Percentiles rank a stretch among this genome's conserved stretches.
Conservation (phyloP, 1,284 basidiomycete species). For the Phellopilus nigrolimitatus region DNA sequence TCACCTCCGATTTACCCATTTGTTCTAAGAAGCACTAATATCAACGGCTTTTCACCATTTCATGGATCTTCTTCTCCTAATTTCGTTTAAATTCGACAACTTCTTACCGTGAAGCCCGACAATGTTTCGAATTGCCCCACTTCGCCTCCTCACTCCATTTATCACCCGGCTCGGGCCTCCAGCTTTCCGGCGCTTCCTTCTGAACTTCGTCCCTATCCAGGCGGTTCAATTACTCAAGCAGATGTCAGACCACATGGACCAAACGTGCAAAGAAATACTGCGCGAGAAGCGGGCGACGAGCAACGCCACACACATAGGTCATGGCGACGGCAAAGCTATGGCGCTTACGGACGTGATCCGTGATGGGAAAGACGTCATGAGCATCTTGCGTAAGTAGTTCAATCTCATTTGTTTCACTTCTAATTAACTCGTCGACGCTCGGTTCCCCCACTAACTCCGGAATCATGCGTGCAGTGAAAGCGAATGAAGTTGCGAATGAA, state of each 20-base stretch:
- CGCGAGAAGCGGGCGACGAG: constrained; percentile 27
- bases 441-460: not conserved
- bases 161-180: constrained; percentile 38
- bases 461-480: constrained; percentile 30
- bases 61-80: not conserved
- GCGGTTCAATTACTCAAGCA: constrained; percentile 41
- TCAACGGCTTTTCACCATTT: not conserved
- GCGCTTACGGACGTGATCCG: constrained; percentile 25
- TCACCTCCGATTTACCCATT: too few species aligned
- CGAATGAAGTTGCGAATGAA: constrained; percentile 32
- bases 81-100: not conserved
- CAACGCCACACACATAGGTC: not conserved
- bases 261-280: constrained; percentile 38
- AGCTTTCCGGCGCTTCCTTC: constrained; percentile 39
- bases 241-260: constrained; percentile 45
- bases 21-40: too few species aligned
- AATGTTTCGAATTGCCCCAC: constrained; percentile 39
- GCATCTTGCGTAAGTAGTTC: constrained; percentile 39
- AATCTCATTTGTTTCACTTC: not conserved
- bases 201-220: constrained; percentile 39
- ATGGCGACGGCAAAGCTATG: not conserved
- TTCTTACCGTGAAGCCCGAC: constrained; percentile 35
- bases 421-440: not conserved
- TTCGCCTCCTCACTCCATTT: constrained; percentile 46
- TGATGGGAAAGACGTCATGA: constrained; percentile 44